Conservation (phyloP, 768 basidiomycete species). For the Mycena chlorophos region DNA sequence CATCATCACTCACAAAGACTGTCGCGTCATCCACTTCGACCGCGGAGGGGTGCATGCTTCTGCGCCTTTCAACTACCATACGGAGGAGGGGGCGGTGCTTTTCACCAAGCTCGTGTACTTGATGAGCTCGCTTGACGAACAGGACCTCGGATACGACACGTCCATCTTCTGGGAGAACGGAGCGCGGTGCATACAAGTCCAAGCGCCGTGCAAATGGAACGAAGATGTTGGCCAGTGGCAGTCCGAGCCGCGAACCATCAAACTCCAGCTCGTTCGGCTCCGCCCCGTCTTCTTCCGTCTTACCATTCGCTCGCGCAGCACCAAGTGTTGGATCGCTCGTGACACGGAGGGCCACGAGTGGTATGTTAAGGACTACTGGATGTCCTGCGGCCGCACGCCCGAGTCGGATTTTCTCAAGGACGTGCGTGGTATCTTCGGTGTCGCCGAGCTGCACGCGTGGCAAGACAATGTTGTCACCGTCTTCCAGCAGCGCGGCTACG, state of each 20-base stretch:
- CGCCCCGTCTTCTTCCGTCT: slow-evolving; percentile 17
- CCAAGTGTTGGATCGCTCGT: slow-evolving; percentile 23
- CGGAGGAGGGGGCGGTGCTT: background rate
- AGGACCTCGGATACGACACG: slow-evolving; percentile 24
- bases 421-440: slow-evolving; percentile 14
- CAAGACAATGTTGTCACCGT: slow-evolving; percentile 7
- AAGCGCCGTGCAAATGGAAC: too few relatives aligned
- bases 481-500: background rate
- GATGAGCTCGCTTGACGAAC: slow-evolving; percentile 20
- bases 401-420: slow-evolving; percentile 19
- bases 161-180: slow-evolving; percentile 22
- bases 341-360: slow-evolving; percentile 1
- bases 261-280: too few relatives aligned
- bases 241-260: background rate
- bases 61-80: slow-evolving; percentile 20
- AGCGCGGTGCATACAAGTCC: background rate
- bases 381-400: background rate
- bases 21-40: slow-evolving; percentile 23
- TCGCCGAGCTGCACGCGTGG: slow-evolving; percentile 20
- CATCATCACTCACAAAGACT: slow-evolving; percentile 16
- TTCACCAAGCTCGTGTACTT: slow-evolving; percentile 26
- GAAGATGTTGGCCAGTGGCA: too few relatives aligned
- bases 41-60: slow-evolving; percentile 20
- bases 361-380: slow-evolving; percentile 28
- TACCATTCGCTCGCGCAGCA: slow-evolving; percentile 24